A percentile compares a stretch with the other conserved stretches of the same genome.
Evolutionary conservation across 2,329 filamentous ascomycete genomes (phyloP).

Genomic region (Dactylella cylindrospora): DNA sequence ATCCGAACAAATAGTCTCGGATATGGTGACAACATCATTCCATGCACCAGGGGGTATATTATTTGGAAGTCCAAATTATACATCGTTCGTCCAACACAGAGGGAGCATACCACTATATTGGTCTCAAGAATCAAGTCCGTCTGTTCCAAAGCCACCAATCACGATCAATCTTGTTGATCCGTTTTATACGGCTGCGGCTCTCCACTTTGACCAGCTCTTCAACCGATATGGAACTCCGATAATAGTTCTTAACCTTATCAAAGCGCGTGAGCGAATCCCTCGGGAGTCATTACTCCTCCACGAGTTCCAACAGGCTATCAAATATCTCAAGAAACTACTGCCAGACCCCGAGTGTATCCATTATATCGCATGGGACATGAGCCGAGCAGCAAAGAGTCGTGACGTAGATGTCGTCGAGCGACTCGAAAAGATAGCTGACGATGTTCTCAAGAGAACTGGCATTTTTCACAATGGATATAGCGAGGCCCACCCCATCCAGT

Average conservation of each 20-base stretch:
- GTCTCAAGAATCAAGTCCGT: slow-evolving; percentile 93
- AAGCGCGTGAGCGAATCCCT: slow-evolving; percentile 81
- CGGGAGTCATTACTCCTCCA: slow-evolving; percentile 86
- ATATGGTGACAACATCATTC: slow-evolving; percentile 91
- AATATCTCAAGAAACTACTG: slow-evolving; percentile 92
- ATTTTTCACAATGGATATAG: slow-evolving; percentile 93
- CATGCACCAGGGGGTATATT: slow-evolving; percentile 83
- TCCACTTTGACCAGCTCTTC: slow-evolving; percentile 95
- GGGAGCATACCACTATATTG: slow-evolving; percentile 96
- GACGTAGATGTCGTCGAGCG: slow-evolving; percentile 94
- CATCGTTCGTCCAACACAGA: slow-evolving; percentile 93
- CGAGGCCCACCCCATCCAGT: slow-evolving; percentile 63
- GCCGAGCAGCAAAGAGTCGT: slow-evolving; percentile 83
- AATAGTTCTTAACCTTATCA: slow-evolving; percentile 88
- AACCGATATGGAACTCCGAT: slow-evolving; percentile 88
- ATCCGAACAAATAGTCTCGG: slow-evolving; percentile 96
- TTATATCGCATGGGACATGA: slow-evolving; percentile 98
- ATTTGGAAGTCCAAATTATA: slow-evolving; percentile 87
- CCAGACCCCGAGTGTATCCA: slow-evolving; percentile 81
- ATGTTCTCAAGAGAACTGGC: slow-evolving; percentile 79
- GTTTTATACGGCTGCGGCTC: slow-evolving; percentile 86
- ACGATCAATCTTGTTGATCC: slow-evolving; percentile 84
- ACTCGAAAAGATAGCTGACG: slow-evolving; percentile 83
- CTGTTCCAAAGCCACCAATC: slow-evolving; percentile 94
- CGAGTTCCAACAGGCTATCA: slow-evolving; percentile 83